These are phyloP conservation scores for Intubia oerlemansii DNA, from an alignment of 2,329 filamentous ascomycete species.

Conservation along the genomic window DNA sequence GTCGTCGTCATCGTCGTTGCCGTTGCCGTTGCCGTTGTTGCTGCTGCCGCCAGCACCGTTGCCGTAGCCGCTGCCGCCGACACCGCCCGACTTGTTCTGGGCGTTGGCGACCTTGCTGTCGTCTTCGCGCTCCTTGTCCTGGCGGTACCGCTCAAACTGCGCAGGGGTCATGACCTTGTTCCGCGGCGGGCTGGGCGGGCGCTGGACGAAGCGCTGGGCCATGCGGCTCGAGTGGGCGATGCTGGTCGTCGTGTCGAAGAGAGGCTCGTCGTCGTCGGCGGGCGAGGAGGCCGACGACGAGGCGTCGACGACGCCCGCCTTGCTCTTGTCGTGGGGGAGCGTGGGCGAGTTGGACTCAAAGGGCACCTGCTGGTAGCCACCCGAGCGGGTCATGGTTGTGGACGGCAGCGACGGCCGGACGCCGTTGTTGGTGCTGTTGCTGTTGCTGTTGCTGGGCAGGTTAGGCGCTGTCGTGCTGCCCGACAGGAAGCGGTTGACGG, in stretches of 20 bases:
- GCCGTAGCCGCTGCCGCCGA: slow-evolving; percentile 49
- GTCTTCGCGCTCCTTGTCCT: slow-evolving; percentile 47
- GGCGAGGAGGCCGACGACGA: slow-evolving; percentile 13
- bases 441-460: slow-evolving; percentile 1
- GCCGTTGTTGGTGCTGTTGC: slow-evolving; percentile 12
- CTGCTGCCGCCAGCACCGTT: slow-evolving; percentile 36
- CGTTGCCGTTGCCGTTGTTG: slow-evolving; percentile 18
- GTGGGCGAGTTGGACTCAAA: slow-evolving; percentile 14
- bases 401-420: slow-evolving; percentile 15
- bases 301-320: too few species aligned
- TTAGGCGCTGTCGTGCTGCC: too few species aligned
- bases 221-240: slow-evolving; percentile 17
- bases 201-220: slow-evolving; percentile 15
- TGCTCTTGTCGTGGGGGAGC: too few species aligned
- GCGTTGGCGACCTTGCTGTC: slow-evolving; percentile 18
- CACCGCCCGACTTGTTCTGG: slow-evolving; percentile 18
- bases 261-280: slow-evolving; percentile 31
- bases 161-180: slow-evolving; percentile 80
- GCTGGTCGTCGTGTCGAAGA: slow-evolving; percentile 28
- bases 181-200: slow-evolving; percentile 19
- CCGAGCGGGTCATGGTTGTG: slow-evolving; percentile 6
- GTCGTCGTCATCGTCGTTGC: slow-evolving; percentile 34
- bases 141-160: slow-evolving; percentile 63
- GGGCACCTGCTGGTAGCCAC: slow-evolving; percentile 12
- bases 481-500: slow-evolving; percentile 23